Base-by-base conservation (phyloP, 2,329 filamentous ascomycete species). In the Harringtonia lauricola region DNA sequence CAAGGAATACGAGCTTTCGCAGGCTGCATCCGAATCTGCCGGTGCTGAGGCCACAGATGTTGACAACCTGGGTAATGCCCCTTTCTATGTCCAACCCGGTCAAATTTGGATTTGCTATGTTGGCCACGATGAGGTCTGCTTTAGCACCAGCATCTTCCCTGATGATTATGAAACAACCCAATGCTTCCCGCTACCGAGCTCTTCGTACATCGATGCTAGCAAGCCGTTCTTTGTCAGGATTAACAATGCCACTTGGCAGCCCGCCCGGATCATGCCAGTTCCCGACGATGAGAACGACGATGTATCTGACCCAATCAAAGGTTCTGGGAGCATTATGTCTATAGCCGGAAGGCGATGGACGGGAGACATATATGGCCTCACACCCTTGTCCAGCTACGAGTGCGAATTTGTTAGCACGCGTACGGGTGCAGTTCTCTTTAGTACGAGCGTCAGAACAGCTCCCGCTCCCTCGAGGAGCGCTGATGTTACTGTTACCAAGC, bases 1-100 rank as follows among this genome's bases (percentile, higher is more conserved):
- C 58, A 92, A 94, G 66, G 89, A 88, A 63, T 86, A 86, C 54
- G 83, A 88, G 64, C 76, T 94, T 59, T 90, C 85, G 52, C 80
- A 85, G 59, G 79, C 81, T 46, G 75, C 82, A 47, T 76, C 77
- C 44, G 84, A 88, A 63, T 82, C 80, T 41, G 78, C 76, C 28
- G 82, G 82, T 55, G 80, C 83, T 52, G 82, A 85, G 58, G 79
- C 80, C 54, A 86, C 80, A 57, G 82, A 86, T 56, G 79, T 83
- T 58, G 81, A 86, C 64, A 83, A 86, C 62, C 71, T 86, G 59
- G 82, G 81, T 52, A 85, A 84, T 59, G 81, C 82, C 48, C 76
- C 83, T 42, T 86, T 85, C 61, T 77, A 81, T 62, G 68, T 70
- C 37, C 74, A 84, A 57, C 76, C 79, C 37, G 76, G 80, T 53